A percentile compares a stretch with the other conserved stretches of the same genome.
These are phyloP conservation scores for Oldenlandia corymbosa DNA, from an alignment of 257 asterid species.

Conservation along the genomic window DNA sequence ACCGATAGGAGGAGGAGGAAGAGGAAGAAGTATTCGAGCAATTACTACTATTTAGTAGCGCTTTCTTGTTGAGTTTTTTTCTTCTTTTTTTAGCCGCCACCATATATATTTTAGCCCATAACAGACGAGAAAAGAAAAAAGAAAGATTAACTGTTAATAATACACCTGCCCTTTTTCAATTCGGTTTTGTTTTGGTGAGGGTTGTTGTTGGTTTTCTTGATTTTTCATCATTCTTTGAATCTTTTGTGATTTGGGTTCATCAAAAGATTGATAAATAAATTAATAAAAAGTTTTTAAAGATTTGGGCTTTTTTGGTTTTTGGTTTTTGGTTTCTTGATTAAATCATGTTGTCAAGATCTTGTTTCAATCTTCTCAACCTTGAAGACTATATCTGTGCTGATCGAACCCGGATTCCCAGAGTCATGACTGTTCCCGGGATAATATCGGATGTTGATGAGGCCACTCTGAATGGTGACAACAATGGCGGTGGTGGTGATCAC, in stretches of 20 bases:
- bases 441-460: conserved; percentile 55
- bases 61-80: too few relatives aligned
- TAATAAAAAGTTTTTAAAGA: too few relatives aligned
- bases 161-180: background rate
- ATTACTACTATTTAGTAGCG: too few relatives aligned
- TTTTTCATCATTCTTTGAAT: background rate
- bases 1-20: background rate
- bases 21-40: background rate
- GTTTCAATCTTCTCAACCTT: conserved; percentile 57
- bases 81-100: background rate
- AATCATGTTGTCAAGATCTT: conserved; percentile 79
- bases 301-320: conserved; percentile 4
- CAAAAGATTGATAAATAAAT: background rate
- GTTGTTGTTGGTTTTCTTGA: too few relatives aligned
- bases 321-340: too few relatives aligned
- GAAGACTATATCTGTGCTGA: conserved; percentile 59
- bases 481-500: conserved; percentile 12
- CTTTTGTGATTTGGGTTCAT: background rate
- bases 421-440: conserved; percentile 64
- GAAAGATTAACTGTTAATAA: conserved; percentile 7
- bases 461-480: background rate
- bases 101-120: background rate
- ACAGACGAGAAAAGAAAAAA: background rate
- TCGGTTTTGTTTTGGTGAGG: background rate
- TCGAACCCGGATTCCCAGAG: conserved; percentile 59